phyloP scores from a whole-genome alignment of 2,329 filamentous ascomycete genomes.

The Phymatotrichopsis omnivora region DNA sequence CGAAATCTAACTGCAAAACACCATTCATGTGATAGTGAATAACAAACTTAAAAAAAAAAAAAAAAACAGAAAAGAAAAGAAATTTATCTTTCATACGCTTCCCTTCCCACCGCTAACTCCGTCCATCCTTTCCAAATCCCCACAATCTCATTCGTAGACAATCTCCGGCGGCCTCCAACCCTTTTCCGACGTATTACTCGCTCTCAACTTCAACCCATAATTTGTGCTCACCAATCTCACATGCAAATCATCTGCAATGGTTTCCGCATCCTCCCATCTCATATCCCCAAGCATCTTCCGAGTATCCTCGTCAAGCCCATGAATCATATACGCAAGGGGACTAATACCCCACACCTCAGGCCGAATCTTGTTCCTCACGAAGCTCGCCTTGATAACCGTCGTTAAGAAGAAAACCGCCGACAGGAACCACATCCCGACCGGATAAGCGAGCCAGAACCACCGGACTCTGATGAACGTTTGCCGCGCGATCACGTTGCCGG shows the following conservation, averaged over 20 bases:
- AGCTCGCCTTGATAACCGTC: constrained; percentile 4
- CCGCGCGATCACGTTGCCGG: not conserved
- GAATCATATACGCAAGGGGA: constrained; percentile 17
- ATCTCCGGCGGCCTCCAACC: too few relatives aligned
- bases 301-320: constrained; percentile 18
- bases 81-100: too few relatives aligned
- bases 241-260: constrained; percentile 17
- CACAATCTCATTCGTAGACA: too few relatives aligned
- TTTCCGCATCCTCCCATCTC: constrained; percentile 18
- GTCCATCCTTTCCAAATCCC: too few relatives aligned
- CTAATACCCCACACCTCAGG: constrained; percentile 18
- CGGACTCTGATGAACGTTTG: constrained; percentile 14
- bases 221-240: constrained; percentile 11
- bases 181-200: too few relatives aligned
- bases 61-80: too few relatives aligned
- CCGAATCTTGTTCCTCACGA: not conserved
- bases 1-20: too few relatives aligned
- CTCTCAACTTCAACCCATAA: constrained; percentile 14
- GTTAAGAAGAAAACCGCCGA: constrained; percentile 13
- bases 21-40: too few relatives aligned
- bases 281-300: constrained; percentile 2
- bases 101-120: too few relatives aligned
- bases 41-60: too few relatives aligned
- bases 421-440: constrained; percentile 15
- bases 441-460: constrained; percentile 22